Conservation (phyloP, 129 eudicot genomes). For the Flaveria ramosissima region DNA sequence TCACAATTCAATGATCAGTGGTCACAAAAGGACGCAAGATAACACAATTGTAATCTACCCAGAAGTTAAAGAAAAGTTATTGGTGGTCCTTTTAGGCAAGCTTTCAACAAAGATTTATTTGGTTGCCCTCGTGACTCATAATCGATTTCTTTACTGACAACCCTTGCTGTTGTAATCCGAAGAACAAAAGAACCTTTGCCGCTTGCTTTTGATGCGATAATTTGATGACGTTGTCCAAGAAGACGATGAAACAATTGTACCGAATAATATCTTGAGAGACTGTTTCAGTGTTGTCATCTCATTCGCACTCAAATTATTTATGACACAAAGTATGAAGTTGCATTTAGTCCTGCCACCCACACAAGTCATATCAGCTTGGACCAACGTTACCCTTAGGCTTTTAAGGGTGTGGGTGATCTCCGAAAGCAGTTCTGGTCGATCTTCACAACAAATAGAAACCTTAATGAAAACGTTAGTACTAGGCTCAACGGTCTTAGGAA, state of each 20-base stretch:
- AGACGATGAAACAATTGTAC: conserved; percentile 54
- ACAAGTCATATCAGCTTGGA: conserved; percentile 60
- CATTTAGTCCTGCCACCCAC: conserved; percentile 73
- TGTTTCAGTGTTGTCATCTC: conserved; percentile 45
- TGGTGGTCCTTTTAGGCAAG: too few species aligned
- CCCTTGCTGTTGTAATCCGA: conserved; percentile 25
- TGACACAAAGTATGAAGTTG: conserved; percentile 46
- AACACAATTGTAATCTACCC: too few species aligned
- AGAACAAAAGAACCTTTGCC: conserved; percentile 83
- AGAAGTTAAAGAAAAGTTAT: too few species aligned
- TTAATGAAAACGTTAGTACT: conserved; percentile 37
- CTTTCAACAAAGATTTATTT: not conserved
- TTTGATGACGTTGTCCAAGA: conserved; percentile 45
- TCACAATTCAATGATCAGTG: too few species aligned
- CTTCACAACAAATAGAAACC: conserved; percentile 75
- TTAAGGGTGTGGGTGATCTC: conserved; percentile 65
- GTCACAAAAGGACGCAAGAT: too few species aligned
- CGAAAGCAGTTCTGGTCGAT: conserved; percentile 58
- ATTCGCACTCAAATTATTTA: conserved; percentile 16
- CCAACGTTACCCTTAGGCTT: conserved; percentile 47
- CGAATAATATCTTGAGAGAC: conserved; percentile 52
- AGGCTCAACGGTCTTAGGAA: conserved; percentile 2
- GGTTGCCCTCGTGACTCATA: not conserved
- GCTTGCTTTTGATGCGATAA: conserved; percentile 72
- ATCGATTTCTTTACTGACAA: not conserved